Evolutionary conservation across 176 grass and related monocot genomes (phyloP), one percentile per base, ranked within the genome.

Genomic region (Lolium perenne): DNA sequence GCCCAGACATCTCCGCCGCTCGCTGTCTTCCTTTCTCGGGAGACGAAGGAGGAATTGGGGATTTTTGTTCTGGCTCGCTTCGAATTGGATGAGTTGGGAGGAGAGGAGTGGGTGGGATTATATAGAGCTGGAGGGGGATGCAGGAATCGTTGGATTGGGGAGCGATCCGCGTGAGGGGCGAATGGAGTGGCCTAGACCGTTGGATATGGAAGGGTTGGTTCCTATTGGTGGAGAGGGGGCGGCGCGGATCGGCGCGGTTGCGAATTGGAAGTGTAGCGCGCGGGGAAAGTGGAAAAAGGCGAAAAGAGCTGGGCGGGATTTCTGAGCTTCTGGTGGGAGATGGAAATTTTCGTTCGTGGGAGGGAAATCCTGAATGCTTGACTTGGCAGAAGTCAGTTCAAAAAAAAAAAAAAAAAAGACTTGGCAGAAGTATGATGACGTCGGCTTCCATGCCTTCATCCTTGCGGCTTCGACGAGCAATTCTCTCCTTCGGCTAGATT

Each of bases 131-230:
- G 56, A 59, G 53, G 71, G 12, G 4, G 20, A 1, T 0, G 6
- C 20, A 13, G 3, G 69, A 76, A 59, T 0, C 88, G 60, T 89
- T 17, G 77, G 82, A 85, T 81, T 0, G 22, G 23, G 32, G 69
- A 50, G 22, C 6, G 77, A 89, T 89, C 88, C 77, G 60, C 26
- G 82, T 58, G 69, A 81, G 57, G n/a, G 20, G 20, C 10, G 63
- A 5, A 16, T 26, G 35, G 10, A 9, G 17, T 10, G 13, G 23
- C 2, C 0, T 0, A 10, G 0, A 10, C 82, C 82, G 59, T 89
- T 49, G 77, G 77, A 89, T 89, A 12, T 15, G 3, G 4, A 38
- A 0, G 0, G 67, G 65, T 10, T 25, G 18, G 8, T 26, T 76
- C 22, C 68, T 56, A 80, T 68, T 85, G 82, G 87, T 74, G 35